phyloP scores from a whole-genome alignment of 345 rosid species.

The Citrus australasica region DNA sequence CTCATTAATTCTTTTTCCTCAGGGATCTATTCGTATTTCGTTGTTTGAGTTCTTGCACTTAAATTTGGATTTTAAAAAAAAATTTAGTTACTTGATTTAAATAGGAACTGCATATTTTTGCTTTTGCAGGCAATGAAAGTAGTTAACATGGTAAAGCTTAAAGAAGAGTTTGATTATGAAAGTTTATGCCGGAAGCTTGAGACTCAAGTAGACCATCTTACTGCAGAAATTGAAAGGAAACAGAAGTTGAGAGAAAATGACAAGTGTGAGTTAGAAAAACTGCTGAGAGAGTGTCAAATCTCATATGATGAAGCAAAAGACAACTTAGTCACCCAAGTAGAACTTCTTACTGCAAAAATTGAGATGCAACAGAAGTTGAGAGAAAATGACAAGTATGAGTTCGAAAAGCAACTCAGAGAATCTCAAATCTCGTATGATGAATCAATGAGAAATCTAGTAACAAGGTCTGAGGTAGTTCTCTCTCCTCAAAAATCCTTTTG shows the following conservation, averaged over 20 bases:
- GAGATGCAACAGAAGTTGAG: constrained; percentile 78
- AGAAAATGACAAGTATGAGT: constrained; percentile 47
- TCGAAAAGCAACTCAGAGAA: constrained; percentile 52
- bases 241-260: constrained; percentile 60
- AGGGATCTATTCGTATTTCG: background rate
- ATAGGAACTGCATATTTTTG: background rate
- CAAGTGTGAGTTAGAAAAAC: constrained; percentile 49
- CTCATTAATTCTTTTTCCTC: background rate
- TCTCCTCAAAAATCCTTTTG: constrained; percentile 26
- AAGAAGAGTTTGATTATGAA: constrained; percentile 93
- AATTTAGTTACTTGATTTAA: background rate
- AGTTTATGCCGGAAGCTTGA: constrained; percentile 84
- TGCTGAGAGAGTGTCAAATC: constrained; percentile 47
- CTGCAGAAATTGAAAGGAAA: constrained; percentile 83
- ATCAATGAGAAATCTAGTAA: constrained; percentile 40
- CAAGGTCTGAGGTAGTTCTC: constrained; percentile 77
- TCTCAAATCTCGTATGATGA: constrained; percentile 44
- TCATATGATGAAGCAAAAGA: constrained; percentile 48
- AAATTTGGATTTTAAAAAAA: background rate
- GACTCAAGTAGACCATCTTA: constrained; percentile 77
- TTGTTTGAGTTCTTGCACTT: background rate
- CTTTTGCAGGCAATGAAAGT: constrained; percentile 88
- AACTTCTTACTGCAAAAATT: constrained; percentile 74
- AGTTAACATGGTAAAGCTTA: constrained; percentile 87
- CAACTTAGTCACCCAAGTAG: constrained; percentile 45